Evolutionary conservation across 768 basidiomycete genomes (phyloP), one percentile per base, ranked within the genome.

Genomic region (Suillus discolor): DNA sequence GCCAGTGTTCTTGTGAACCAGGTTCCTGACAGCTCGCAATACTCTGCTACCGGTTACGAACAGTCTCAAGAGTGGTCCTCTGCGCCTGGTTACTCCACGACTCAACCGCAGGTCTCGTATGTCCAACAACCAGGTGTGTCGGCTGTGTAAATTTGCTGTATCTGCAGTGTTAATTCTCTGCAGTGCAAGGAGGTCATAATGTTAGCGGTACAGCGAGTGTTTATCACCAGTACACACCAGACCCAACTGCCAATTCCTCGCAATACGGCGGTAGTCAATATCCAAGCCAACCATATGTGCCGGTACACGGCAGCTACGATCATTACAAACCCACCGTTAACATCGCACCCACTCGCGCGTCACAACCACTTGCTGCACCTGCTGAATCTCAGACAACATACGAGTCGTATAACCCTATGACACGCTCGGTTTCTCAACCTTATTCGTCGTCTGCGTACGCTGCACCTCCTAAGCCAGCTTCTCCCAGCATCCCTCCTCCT

Each of bases 261-360:
- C 64, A 68, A 31, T 62, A 71, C 28, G 64, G 55, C 39, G 57
- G 62, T 51, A 68, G 57, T 61, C 68, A 72, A 44, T 45, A 68
- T 65, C 39, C 67, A 18, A 60, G 54, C 41, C 75, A 68, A 25
- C 66, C 71, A 23, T 67, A 66, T 63, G 59, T 54, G 12, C 65
- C 62, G n/a, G 61, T 49, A 15, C 67, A 61, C 28, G 47, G 49
- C 23, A 34, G 67, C 44, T 76, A 80, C 65, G 78, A 80, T 65
- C 75, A 79, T 61, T 83, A 82, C 70, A 79, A 75, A 34, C 75
- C 79, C 11, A 59, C 72, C 12, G 57, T 75, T 16, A 60, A 68
- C 39, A 41, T 67, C 5, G 70, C 76, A n/a, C 65, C 70, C 57
- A 61, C 75, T 62, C 74, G 74, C 68, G 53, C 61, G 51, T 65